A percentile compares a stretch with the other conserved stretches of the same genome.
These are phyloP conservation scores for Ramaria sp. DNA, from an alignment of 768 basidiomycete species.

Conservation along the genomic window DNA sequence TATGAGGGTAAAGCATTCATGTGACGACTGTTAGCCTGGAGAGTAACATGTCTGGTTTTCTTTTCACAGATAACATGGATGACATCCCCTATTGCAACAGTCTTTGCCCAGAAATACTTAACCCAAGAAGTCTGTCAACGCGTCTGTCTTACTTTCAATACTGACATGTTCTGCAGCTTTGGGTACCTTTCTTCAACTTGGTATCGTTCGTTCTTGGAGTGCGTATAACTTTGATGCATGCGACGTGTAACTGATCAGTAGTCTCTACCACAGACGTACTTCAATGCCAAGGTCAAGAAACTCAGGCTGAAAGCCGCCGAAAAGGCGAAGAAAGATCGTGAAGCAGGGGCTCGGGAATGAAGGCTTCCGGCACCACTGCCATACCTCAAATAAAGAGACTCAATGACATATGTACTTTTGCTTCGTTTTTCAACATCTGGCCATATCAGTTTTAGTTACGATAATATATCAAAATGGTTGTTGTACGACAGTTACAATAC, in stretches of 20 bases:
- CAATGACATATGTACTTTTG: neutral
- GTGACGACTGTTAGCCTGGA: too few species aligned
- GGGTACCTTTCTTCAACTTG: constrained; percentile 81
- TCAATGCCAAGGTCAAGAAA: constrained; percentile 65
- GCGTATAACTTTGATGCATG: constrained; percentile 19
- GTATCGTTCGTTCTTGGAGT: constrained; percentile 72
- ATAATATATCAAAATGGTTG: neutral
- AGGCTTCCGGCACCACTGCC: too few species aligned
- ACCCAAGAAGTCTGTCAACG: constrained; percentile 50
- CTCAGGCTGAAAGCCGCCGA: constrained; percentile 41
- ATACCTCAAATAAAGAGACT: neutral
- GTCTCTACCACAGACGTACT: constrained; percentile 39
- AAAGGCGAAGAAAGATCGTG: constrained; percentile 32
- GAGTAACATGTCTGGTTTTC: neutral
- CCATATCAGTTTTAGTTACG: neutral
- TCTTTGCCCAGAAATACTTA: constrained; percentile 70
- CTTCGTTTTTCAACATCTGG: neutral
- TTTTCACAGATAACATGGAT: constrained; percentile 61
- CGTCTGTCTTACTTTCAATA: constrained; percentile 6
- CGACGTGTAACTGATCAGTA: neutral
- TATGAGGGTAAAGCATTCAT: constrained; percentile 58
- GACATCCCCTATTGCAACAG: constrained; percentile 61
- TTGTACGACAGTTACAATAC: constrained; percentile 5
- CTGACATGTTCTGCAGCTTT: constrained; percentile 37
- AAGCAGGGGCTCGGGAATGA: too few species aligned